Percentiles rank a stretch among this genome's conserved stretches.
These are phyloP conservation scores for Phyllosticta citrichinensis DNA, from an alignment of 2,329 filamentous ascomycete genomes.

Conservation along the genomic window DNA sequence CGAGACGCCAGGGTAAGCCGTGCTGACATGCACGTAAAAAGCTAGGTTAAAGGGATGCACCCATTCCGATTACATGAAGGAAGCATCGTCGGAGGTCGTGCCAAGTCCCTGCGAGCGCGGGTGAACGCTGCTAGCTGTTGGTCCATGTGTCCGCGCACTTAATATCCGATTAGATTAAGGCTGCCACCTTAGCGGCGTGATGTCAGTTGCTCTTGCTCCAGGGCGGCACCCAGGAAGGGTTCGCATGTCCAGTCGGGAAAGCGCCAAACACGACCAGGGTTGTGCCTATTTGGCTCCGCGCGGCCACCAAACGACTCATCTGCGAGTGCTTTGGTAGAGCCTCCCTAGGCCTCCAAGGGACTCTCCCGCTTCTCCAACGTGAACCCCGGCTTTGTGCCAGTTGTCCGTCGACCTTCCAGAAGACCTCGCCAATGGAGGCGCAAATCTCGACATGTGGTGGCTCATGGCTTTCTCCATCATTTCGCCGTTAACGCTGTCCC, in stretches of 20 bases:
- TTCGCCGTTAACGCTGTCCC: not conserved
- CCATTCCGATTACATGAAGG: not conserved
- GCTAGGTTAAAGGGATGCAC: not conserved
- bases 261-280: not conserved
- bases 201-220: not conserved
- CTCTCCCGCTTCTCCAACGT: not conserved
- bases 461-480: not conserved
- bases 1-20: not conserved
- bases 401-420: not conserved
- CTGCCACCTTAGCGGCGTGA: not conserved
- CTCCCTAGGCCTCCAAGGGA: not conserved
- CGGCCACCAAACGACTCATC: not conserved
- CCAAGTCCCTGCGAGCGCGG: not conserved
- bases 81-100: not conserved
- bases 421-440: not conserved
- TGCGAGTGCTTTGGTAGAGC: not conserved
- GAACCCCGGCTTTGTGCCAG: not conserved
- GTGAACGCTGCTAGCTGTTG: not conserved
- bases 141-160: not conserved
- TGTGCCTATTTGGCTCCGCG: not conserved
- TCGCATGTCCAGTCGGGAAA: not conserved
- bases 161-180: not conserved
- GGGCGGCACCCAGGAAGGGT: not conserved
- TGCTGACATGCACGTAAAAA: not conserved
- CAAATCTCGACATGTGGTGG: not conserved